Evolutionary conservation across 2,329 filamentous ascomycete species (phyloP).

Genomic region (Fusarium paranaense): DNA sequence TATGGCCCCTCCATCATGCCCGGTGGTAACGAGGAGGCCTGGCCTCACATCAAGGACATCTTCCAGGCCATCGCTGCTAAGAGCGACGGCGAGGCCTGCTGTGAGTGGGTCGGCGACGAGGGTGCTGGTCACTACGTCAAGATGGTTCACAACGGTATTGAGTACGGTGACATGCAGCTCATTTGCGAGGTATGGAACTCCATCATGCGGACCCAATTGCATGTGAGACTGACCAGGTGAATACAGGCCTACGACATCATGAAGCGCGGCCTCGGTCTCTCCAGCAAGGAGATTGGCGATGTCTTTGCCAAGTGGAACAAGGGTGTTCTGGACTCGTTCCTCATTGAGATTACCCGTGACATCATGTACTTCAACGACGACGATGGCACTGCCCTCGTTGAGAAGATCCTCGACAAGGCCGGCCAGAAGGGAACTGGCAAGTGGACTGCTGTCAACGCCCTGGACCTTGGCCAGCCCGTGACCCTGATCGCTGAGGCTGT

Average conservation of each 20-base stretch:
- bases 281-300: constrained; percentile 94
- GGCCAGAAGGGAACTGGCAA: constrained; percentile 99
- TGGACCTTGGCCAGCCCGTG: constrained; percentile 98
- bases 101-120: constrained; percentile 99
- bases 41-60: constrained; percentile 98
- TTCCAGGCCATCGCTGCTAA: constrained; percentile 98
- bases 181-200: constrained; percentile 86
- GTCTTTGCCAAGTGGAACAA: constrained; percentile 97
- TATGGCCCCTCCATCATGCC: constrained; percentile 99
- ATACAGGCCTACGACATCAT: constrained; percentile 96
- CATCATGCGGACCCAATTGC: not conserved
- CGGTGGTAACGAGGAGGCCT: constrained; percentile 97
- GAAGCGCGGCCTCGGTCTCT: constrained; percentile 94
- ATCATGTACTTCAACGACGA: constrained; percentile 99
- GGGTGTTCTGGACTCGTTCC: constrained; percentile 97
- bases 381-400: constrained; percentile 88
- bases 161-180: constrained; percentile 99
- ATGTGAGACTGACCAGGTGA: constrained; percentile 32
- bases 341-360: constrained; percentile 98
- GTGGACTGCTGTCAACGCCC: constrained; percentile 99
- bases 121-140: constrained; percentile 99
- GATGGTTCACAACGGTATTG: constrained; percentile 99
- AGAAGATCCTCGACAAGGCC: constrained; percentile 99
- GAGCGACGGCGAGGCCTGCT: constrained; percentile 97
- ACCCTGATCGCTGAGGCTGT: constrained; percentile 98